Evolutionary conservation across 2,329 filamentous ascomycete species (phyloP), one percentile per base, ranked within the genome.

Genomic region (Diplodia mutila): DNA sequence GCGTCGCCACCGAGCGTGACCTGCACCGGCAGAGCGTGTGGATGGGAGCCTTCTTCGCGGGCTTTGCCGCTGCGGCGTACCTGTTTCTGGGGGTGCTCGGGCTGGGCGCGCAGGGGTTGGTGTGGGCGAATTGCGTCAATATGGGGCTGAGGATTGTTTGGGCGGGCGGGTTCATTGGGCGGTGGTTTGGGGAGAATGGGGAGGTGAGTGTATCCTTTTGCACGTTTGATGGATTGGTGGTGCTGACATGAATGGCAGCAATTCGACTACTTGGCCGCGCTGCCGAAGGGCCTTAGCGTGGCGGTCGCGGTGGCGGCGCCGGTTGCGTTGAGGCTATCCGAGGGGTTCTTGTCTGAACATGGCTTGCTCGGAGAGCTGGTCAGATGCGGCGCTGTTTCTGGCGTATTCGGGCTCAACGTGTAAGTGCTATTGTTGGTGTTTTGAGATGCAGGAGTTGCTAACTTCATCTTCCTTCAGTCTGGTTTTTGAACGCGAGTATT

Each of bases 91-190:
- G 84, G n/a, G 80, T 92, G 11, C 78, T 91, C 27, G 82, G 85
- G 8, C 80, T 91, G 69, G 95, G 93, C 0, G 94, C 93, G 0
- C 83, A 85, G 51, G 95, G 95, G 0, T 82, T 99, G 52, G 93
- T 99, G 0, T 85, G 87, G 71, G 94, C 94, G 63, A 99, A 98
- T 77, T 89, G 87, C 54, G 87, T 97, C 73, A 98, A 97, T 76
- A 97, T 99, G 94, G 80, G 82, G 0, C 87, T 94, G 73, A 87
- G 95, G 69, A 96, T 97, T 67, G 69, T 87, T 8, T 99, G 93
- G 92, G 95, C 93, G 74, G 80, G 82, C 21, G 75, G 77, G 53
- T 99, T 97, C 75, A 91, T 97, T 67, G 80, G 77, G 39, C 72
- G 77, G 0, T 80, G 73, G 65, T 79, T 79, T 61, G 64, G 53